Evolutionary conservation across 805 yeast genomes (phyloP).

Genomic region (Saturnispora halmiae): DNA sequence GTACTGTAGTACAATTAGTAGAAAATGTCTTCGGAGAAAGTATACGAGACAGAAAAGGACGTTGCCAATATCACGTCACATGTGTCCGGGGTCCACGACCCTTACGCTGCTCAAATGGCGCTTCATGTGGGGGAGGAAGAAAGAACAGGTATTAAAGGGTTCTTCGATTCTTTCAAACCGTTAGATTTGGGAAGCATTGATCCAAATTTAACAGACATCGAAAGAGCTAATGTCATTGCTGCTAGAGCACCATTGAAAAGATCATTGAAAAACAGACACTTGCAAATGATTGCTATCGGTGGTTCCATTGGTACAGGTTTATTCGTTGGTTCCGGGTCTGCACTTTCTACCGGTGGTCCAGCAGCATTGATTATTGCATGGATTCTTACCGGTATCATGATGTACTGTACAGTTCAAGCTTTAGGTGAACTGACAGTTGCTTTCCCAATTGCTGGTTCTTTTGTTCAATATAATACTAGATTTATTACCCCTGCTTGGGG

Average conservation of each 20-base stretch:
- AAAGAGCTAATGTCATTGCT: conserved; percentile 38
- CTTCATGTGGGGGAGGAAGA: neutral
- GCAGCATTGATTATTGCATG: conserved; percentile 57
- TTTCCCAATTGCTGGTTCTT: conserved; percentile 58
- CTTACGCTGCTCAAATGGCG: conserved; percentile 1
- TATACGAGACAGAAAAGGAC: conserved; percentile 14
- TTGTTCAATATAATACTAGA: conserved; percentile 51
- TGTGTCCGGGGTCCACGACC: conserved; percentile 11
- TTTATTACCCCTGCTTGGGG: conserved; percentile 52
- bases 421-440: conserved; percentile 55
- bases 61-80: conserved; percentile 15
- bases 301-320: conserved; percentile 82
- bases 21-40: conserved; percentile 13
- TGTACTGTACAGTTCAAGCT: conserved; percentile 56
- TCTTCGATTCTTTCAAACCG: conserved; percentile 27
- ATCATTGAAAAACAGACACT: conserved; percentile 52
- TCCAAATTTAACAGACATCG: conserved; percentile 35
- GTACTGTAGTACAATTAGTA: no score
- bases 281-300: conserved; percentile 77
- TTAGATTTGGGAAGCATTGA: conserved; percentile 32
- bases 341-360: conserved; percentile 64
- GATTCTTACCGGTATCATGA: conserved; percentile 48
- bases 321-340: conserved; percentile 62
- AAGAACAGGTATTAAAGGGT: conserved; percentile 10
- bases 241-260: conserved; percentile 44